phyloP scores from a whole-genome alignment of 1,139 yeast species.

The Geotrichum fermentans region DNA sequence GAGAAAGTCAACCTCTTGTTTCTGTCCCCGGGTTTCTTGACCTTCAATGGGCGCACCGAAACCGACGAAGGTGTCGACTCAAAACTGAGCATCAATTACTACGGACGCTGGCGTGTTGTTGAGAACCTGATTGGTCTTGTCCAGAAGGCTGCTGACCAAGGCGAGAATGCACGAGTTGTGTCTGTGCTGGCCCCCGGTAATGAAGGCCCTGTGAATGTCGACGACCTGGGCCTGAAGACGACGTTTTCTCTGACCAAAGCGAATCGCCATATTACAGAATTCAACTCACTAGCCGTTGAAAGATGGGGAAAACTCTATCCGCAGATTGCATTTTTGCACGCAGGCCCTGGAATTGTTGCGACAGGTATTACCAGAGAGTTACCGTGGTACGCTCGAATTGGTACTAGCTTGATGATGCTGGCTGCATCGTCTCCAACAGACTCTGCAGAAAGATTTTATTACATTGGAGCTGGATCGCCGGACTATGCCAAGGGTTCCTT shows the following conservation, averaged over 20 bases:
- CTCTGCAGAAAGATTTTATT: conserved; percentile 29
- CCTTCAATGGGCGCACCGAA: conserved; percentile 27
- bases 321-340: conserved; percentile 30
- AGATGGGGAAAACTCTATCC: conserved; percentile 30
- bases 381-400: conserved; percentile 28
- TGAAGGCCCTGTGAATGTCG: conserved; percentile 27
- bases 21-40: conserved; percentile 30
- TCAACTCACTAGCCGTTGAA: conserved; percentile 28
- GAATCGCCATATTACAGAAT: conserved; percentile 23
- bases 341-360: conserved; percentile 32
- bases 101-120: conserved; percentile 32
- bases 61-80: conserved; percentile 33
- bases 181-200: conserved; percentile 32
- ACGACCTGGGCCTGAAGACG: conserved; percentile 29
- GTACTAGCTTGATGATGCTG: conserved; percentile 7
- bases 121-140: conserved; percentile 29
- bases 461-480: conserved; percentile 26
- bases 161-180: conserved; percentile 33
- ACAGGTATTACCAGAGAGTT: conserved; percentile 29
- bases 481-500: conserved; percentile 27
- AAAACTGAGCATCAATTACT: conserved; percentile 32
- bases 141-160: conserved; percentile 26
- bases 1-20: conserved; percentile 32
- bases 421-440: conserved; percentile 24
- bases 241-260: conserved; percentile 20